phyloP scores from a whole-genome alignment of 2,329 filamentous ascomycete species.

The Verticillium dahliae region DNA sequence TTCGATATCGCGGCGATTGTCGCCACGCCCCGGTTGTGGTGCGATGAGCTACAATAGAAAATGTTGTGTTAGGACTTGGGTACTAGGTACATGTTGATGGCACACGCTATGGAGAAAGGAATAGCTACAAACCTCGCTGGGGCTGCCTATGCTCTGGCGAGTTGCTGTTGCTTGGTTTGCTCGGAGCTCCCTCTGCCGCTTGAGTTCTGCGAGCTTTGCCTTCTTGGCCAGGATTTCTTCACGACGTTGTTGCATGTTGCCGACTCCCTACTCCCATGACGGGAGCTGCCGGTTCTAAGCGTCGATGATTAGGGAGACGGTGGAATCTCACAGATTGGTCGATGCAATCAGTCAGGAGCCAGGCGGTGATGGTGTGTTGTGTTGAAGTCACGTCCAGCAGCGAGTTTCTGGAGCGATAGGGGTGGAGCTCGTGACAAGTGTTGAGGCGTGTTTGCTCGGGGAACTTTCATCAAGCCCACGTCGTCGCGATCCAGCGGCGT shows the following conservation, averaged over 20 bases:
- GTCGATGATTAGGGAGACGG: not conserved
- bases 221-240: conserved; percentile 97
- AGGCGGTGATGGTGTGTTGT: not conserved
- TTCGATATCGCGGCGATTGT: conserved; percentile 72
- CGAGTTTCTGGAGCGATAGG: not conserved
- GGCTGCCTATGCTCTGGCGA: conserved; percentile 61
- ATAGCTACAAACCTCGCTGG: conserved; percentile 59
- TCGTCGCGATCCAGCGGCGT: not conserved
- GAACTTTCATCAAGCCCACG: not conserved
- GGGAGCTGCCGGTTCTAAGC: conserved; percentile 21
- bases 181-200: conserved; percentile 80
- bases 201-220: conserved; percentile 93
- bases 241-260: conserved; percentile 69
- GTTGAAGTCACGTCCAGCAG: not conserved
- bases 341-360: not conserved
- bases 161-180: conserved; percentile 67
- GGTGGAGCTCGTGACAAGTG: conserved; percentile 3
- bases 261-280: conserved; percentile 40
- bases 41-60: conserved; percentile 39
- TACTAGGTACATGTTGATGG: not conserved
- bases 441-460: not conserved
- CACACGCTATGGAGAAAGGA: not conserved
- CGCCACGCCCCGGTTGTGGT: conserved; percentile 63
- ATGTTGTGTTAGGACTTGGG: not conserved
- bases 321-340: not conserved